phyloP scores from a whole-genome alignment of 805 yeast species.

The Yarrowia osloensis region DNA sequence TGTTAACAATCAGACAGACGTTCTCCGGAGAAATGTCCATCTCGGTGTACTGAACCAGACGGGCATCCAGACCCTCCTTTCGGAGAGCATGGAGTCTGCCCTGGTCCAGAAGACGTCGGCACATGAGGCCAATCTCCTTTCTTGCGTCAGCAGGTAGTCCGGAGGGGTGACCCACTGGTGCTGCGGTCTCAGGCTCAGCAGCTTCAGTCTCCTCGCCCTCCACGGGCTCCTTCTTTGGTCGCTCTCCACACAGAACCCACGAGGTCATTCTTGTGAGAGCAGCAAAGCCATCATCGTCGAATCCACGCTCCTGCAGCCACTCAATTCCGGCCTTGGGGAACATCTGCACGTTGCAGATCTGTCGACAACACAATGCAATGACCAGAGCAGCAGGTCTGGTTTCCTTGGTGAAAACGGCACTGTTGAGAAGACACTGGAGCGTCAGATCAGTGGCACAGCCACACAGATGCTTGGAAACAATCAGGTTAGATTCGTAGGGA shows the following conservation, averaged over 20 bases:
- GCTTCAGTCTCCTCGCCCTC: constrained; percentile 41
- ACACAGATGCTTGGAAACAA: constrained; percentile 85
- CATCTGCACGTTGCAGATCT: constrained; percentile 66
- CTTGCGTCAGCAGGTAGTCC: constrained; percentile 53
- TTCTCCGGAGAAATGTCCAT: constrained; percentile 68
- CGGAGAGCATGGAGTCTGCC: constrained; percentile 59
- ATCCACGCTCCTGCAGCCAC: constrained; percentile 42
- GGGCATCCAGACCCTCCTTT: constrained; percentile 42
- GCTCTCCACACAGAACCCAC: constrained; percentile 83
- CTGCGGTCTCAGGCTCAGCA: constrained; percentile 31
- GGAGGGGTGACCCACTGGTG: constrained; percentile 46
- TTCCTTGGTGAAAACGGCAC: constrained; percentile 31
- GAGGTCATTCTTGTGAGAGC: constrained; percentile 67
- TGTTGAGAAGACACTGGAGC: constrained; percentile 58
- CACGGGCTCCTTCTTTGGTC: constrained; percentile 46
- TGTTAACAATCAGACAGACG: constrained; percentile 48
- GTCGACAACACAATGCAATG: constrained; percentile 94
- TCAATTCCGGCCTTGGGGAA: constrained; percentile 52
- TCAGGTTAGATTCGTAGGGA: constrained; percentile 20
- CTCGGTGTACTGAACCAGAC: constrained; percentile 61
- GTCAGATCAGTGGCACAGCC: constrained; percentile 94
- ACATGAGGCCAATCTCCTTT: constrained; percentile 61
- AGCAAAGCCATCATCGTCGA: constrained; percentile 42
- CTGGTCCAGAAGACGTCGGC: constrained; percentile 74
- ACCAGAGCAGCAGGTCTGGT: constrained; percentile 44